Base-by-base conservation (phyloP, 352 stramenopile species). In the Pythium apleroticum region DNA sequence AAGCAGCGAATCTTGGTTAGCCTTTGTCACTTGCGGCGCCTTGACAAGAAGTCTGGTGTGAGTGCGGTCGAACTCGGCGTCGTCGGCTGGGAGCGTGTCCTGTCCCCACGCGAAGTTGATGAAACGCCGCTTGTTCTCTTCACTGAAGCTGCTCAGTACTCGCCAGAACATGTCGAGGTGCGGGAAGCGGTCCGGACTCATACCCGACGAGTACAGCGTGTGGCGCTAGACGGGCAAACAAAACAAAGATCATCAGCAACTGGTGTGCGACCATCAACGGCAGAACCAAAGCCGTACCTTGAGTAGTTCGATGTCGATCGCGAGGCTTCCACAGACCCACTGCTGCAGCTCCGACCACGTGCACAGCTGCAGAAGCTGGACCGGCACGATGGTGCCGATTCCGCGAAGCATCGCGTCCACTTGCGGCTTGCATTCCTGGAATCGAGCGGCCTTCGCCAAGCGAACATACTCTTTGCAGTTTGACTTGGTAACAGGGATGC, bases 81-180 rank as follows among this genome's bases (percentile, higher is more conserved):
- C 86, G 53, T 89, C 84, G 0, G 78, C 81, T 1, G 86, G 86
- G 19, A 95, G 57, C 0, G 84, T 90, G 54, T 92, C 82, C 69
- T 95, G 86, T 6, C 86, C 86, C 86, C 86, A 95, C 1, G 86
- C 86, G 59, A 95, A 95, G 53, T 91, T 91, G 62, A 95, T 89
- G 57, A 95, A 95, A 0, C 79, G 78, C 6, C 81, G 80, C 66
- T 90, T 92, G 68, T 95, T 89, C 30, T 88, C 80, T 54, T 89
- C 80, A 24, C 66, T 90, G 25, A 93, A 88, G 7, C 60, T 52
- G 8, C 62, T 64, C 11, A 95, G 62, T 12, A 90, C 84, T 5
- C 70, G 71, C 86, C 86, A 95, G 66, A 95, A 95, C 63, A 76
- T 88, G 24, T 89, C 77, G 35, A 95, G 65, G 45, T 95, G 86